These are phyloP conservation scores for Vigna hirtella DNA, from an alignment of 306 rosid species.

Conservation along the genomic window DNA sequence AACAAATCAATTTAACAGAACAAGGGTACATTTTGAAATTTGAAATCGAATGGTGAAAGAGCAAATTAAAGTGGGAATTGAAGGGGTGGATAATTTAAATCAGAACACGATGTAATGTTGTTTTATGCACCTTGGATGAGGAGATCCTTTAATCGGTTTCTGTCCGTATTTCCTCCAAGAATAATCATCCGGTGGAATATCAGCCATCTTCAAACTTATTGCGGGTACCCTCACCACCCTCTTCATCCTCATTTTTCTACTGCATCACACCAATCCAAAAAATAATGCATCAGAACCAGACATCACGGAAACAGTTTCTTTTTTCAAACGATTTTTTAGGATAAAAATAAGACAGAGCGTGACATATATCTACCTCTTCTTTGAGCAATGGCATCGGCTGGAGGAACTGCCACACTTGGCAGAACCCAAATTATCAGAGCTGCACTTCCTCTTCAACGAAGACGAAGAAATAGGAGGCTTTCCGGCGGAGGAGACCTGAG, in stretches of 20 bases:
- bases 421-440: constrained; percentile 71
- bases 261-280: background rate
- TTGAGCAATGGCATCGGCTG: constrained; percentile 80
- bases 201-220: constrained; percentile 83
- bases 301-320: background rate
- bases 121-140: constrained; percentile 74
- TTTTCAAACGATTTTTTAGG: background rate
- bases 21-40: constrained; percentile 14
- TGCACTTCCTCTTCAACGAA: constrained; percentile 80
- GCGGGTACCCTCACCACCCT: constrained; percentile 86
- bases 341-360: background rate
- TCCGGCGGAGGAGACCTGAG: constrained; percentile 56
- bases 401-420: constrained; percentile 77
- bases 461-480: constrained; percentile 74
- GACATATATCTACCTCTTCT: constrained; percentile 62
- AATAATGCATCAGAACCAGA: background rate
- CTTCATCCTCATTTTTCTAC: constrained; percentile 71
- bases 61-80: background rate
- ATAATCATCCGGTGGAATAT: constrained; percentile 92
- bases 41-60: constrained; percentile 1
- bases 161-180: constrained; percentile 95
- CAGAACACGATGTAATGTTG: background rate
- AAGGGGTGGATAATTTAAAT: constrained; percentile 14
- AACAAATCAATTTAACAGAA: constrained; percentile 1
- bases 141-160: constrained; percentile 91